phyloP scores from a whole-genome alignment of 192 early-diverging fungal species.

The Coemansia sp. region DNA sequence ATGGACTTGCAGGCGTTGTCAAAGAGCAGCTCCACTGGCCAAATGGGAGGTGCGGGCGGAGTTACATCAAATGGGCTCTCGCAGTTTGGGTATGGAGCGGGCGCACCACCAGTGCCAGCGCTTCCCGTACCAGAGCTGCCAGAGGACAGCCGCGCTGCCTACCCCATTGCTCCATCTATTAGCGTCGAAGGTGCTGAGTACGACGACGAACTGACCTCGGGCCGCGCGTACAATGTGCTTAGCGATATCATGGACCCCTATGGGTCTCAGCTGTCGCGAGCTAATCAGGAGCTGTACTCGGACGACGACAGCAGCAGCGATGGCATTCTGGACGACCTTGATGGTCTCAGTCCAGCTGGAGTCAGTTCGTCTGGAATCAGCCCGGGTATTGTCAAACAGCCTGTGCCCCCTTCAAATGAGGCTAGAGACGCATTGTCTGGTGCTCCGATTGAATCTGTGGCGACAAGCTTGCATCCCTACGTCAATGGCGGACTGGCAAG shows the following conservation, averaged over 20 bases:
- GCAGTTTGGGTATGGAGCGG: constrained; percentile 19
- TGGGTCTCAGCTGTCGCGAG: constrained; percentile 17
- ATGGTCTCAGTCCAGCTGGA: constrained; percentile 23
- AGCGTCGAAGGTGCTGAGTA: neutral
- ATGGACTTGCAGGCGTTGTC: constrained; percentile 3
- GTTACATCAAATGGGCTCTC: constrained; percentile 6
- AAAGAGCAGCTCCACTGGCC: constrained; percentile 11
- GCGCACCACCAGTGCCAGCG: constrained; percentile 22
- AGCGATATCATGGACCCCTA: constrained; percentile 51
- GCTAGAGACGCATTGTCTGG: neutral
- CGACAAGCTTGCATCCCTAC: neutral
- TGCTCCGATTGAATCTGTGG: neutral
- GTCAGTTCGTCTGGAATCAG: constrained; percentile 9
- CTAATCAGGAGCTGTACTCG: constrained; percentile 34
- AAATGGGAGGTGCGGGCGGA: no score
- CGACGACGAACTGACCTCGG: constrained; percentile 30
- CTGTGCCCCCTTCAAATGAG: neutral
- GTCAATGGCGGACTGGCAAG: neutral
- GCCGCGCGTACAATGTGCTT: constrained; percentile 40
- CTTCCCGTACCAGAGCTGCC: constrained; percentile 21
- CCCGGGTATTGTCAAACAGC: constrained; percentile 4
- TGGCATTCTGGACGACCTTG: constrained; percentile 36
- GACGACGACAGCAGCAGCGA: constrained; percentile 41
- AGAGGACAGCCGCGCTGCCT: constrained; percentile 3
- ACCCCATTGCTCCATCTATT: constrained; percentile 3